Conservation (phyloP, 768 basidiomycete genomes). For the Suillus ampliporus region DNA sequence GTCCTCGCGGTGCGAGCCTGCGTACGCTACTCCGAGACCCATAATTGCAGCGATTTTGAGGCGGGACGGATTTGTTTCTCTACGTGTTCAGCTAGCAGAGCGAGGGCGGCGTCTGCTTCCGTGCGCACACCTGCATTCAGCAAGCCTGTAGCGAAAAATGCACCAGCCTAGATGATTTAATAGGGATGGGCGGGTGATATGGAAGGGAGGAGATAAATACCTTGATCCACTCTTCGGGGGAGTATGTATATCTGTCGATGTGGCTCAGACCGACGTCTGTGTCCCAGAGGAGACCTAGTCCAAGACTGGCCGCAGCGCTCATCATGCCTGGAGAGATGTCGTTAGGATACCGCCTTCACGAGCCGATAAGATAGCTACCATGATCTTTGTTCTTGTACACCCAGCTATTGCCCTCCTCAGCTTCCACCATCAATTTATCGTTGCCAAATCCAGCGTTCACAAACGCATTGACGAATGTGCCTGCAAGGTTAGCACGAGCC, state of each 20-base stretch:
- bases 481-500: slow-evolving; percentile 91
- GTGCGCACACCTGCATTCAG: slow-evolving; percentile 88
- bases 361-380: slow-evolving; percentile 51
- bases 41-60: slow-evolving; percentile 90
- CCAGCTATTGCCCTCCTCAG: slow-evolving; percentile 96
- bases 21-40: slow-evolving; percentile 93
- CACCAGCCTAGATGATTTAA: slow-evolving; percentile 67
- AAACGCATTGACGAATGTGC: slow-evolving; percentile 98
- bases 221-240: slow-evolving; percentile 95
- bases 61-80: slow-evolving; percentile 82
- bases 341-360: not conserved
- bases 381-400: slow-evolving; percentile 99
- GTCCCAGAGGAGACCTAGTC: slow-evolving; percentile 94
- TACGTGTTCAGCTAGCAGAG: slow-evolving; percentile 88
- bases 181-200: not conserved
- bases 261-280: slow-evolving; percentile 92
- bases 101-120: slow-evolving; percentile 92
- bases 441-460: slow-evolving; percentile 99
- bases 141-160: slow-evolving; percentile 92
- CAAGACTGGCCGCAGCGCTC: slow-evolving; percentile 93
- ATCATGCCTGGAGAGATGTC: slow-evolving; percentile 73
- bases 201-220: slow-evolving; percentile 34
- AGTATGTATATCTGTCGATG: slow-evolving; percentile 98
- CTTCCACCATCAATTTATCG: slow-evolving; percentile 97
- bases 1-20: slow-evolving; percentile 91